Conservation (phyloP, 371 early-diverging fungal species). For the Mucor plumbeus region DNA sequence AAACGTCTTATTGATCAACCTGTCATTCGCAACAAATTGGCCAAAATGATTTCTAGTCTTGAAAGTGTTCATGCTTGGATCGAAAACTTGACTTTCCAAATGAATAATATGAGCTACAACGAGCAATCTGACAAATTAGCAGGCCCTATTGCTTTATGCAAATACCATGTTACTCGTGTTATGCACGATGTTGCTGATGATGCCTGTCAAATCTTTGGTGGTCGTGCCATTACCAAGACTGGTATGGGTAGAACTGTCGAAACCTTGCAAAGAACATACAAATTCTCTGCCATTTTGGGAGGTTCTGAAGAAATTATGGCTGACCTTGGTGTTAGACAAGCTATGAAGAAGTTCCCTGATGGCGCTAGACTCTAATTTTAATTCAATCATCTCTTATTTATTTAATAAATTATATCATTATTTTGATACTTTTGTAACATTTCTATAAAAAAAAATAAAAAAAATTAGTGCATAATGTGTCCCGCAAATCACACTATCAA, state of each 20-base stretch:
- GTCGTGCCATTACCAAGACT: slow-evolving; percentile 62
- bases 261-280: slow-evolving; percentile 56
- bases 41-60: slow-evolving; percentile 66
- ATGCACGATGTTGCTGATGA: slow-evolving; percentile 60
- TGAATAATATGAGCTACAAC: slow-evolving; percentile 60
- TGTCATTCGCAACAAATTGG: slow-evolving; percentile 72
- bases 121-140: slow-evolving; percentile 65
- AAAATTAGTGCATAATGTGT: no score
- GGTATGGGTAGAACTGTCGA: slow-evolving; percentile 64
- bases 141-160: slow-evolving; percentile 68
- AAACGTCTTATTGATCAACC: slow-evolving; percentile 77
- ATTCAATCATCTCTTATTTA: slow-evolving; percentile 6
- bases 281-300: slow-evolving; percentile 78
- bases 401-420: background rate
- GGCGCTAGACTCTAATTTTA: slow-evolving; percentile 37
- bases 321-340: slow-evolving; percentile 49
- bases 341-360: slow-evolving; percentile 41
- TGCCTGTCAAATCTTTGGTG: slow-evolving; percentile 73
- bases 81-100: slow-evolving; percentile 65
- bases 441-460: no score
- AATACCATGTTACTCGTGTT: slow-evolving; percentile 60
- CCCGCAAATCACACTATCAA: no score
- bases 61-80: slow-evolving; percentile 61
- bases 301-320: slow-evolving; percentile 78
- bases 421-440: no score